Evolutionary conservation across 148 eudicot species (phyloP).

Genomic region (Rhododendron molle): DNA sequence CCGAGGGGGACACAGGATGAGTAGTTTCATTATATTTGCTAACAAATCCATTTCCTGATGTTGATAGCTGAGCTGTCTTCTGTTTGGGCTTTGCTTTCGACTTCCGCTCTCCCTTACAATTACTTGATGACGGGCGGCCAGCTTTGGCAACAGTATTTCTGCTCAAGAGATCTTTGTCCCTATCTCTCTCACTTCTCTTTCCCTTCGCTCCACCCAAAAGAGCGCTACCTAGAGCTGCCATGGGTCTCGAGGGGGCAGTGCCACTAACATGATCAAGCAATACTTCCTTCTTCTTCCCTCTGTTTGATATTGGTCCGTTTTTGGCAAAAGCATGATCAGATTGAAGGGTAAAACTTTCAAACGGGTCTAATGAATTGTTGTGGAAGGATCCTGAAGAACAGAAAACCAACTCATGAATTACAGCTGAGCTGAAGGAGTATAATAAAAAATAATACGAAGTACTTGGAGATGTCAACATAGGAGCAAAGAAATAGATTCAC

Average conservation of each 20-base stretch:
- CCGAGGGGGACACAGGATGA: conserved; percentile 41
- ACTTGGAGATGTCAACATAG: background rate
- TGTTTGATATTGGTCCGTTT: conserved; percentile 64
- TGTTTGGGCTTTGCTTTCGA: conserved; percentile 86
- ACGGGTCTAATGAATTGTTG: conserved; percentile 30
- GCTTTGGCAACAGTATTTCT: conserved; percentile 36
- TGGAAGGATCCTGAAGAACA: conserved; percentile 35
- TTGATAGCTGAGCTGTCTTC: conserved; percentile 63
- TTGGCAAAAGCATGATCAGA: conserved; percentile 66
- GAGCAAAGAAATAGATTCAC: background rate
- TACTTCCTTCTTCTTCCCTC: conserved; percentile 86
- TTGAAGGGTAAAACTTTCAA: conserved; percentile 37
- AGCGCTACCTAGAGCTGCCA: conserved; percentile 34
- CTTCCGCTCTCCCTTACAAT: conserved; percentile 64
- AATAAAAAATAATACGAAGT: background rate
- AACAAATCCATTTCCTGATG: conserved; percentile 27
- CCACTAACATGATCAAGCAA: conserved; percentile 72
- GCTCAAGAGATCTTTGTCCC: conserved; percentile 20
- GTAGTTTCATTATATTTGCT: conserved; percentile 27
- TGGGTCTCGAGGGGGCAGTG: conserved; percentile 34
- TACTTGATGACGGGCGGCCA: conserved; percentile 52
- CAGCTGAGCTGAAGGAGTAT: background rate
- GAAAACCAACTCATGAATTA: conserved; percentile 10
- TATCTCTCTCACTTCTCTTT: conserved; percentile 81
- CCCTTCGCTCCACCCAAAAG: conserved; percentile 70